Evolutionary conservation across 768 basidiomycete species (phyloP), one percentile per base, ranked within the genome.

Genomic region (Ephemerocybe angulata): DNA sequence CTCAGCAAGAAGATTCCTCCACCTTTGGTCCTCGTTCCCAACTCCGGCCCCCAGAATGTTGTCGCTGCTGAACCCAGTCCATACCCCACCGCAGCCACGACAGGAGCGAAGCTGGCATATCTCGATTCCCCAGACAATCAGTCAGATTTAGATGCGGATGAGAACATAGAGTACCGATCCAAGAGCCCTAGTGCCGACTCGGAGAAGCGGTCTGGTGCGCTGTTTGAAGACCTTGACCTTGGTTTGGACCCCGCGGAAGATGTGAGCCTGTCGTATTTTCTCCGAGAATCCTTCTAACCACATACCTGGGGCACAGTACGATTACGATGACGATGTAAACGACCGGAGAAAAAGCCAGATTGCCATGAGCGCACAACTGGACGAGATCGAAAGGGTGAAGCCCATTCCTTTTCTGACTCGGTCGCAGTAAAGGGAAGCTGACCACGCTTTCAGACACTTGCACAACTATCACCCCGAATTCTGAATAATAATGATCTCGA

Each of bases 291-390:
- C 10, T 37, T 6, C 27, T 27, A 19, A 13, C 4, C 28, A n/a
- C n/a, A 31, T 31, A 48, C 19, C 13, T 21, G 19, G 62, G 31
- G 61, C 69, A 63, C 60, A 89, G 86, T 85, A 79, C 60, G 86
- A 88, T 56, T n/a, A n/a, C n/a, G 80, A 83, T 42, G 73, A 82
- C 60, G 89, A 90, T 62, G 85, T 86, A 41, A 76, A 89, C 62
- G 89, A 90, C 68, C 79, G 81, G 55, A 79, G 88, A 38, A 81
- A 79, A 63, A 91, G 88, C 65, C 90, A 91, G 60, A 79, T 83
- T 59, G 69, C 86, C 40, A 83, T 92, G 84, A 83, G 77, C 60
- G 83, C 85, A 17, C 81, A 87, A 65, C 71, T 93, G 22, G 90
- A 93, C 64, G 86, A 87, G 67, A 87, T 93, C 44, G 90, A 93